Base-by-base conservation (phyloP, 2,329 filamentous ascomycete genomes). In the Penicillium hesseltinei region DNA sequence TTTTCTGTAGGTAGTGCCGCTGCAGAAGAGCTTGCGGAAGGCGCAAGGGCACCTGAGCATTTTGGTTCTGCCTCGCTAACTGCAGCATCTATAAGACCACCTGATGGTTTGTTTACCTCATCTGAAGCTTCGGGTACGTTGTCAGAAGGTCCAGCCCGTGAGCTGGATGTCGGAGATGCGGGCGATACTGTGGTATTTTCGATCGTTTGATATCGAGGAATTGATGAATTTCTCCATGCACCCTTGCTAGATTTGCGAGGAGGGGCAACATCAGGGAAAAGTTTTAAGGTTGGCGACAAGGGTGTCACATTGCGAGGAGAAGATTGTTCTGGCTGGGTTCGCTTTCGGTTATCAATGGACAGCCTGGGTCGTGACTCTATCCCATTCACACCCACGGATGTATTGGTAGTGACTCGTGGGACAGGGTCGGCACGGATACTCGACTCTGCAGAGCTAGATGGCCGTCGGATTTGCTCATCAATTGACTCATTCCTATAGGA, bases 231-330 rank as follows among this genome's bases (percentile, higher is more conserved):
- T 36, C 70, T 63, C 58, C 61, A 63, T 19, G 66, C 62, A 23
- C 56, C 65, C 46, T 62, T 70, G 56, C 66, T 74, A 7, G 71
- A 70, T 10, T 66, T 59, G 9, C 71, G 71, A 23, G 71, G 67
- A 39, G 72, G 66, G 44, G 69, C 59, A 21, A 68, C 64, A 47
- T 72, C 69, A 19, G 73, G 73, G 54, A 74, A 73, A 21, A 73
- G 63, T 43, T 73, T 73, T 47, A 73, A 53, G 2, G 66, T 55
- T 5, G 59, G 66, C 6, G 62, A 60, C 19, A 61, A 52, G 5
- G 66, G 56, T 17, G 47, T 59, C 29, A 42, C 35, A 36, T 31
- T 63, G 56, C 17, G 62, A 56, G 54, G 35, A 46, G 60, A 54
- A n/a, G 57, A 36, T 31, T 40, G 45, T 4, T 52, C 55, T 23